Evolutionary conservation across 202 grass and related monocot genomes (phyloP).

Genomic region (Setaria italica): DNA sequence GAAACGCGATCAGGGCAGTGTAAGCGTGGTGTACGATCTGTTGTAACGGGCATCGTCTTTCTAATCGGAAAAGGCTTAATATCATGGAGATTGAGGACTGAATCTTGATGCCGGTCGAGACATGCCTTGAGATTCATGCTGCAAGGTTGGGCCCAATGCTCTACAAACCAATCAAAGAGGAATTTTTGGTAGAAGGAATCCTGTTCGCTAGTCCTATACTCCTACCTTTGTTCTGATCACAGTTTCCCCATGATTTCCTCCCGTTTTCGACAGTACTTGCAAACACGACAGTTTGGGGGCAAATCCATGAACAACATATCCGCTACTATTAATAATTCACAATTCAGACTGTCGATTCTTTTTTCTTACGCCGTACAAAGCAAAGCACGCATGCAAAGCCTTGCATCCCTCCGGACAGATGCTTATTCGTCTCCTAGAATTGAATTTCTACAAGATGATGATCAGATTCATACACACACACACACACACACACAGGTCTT

Average conservation of each 20-base stretch:
- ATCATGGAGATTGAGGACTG: background rate
- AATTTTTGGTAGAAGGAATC: background rate
- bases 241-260: background rate
- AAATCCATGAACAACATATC: background rate
- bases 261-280: no score
- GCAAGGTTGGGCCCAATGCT: background rate
- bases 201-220: background rate
- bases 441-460: constrained; percentile 45
- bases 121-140: background rate
- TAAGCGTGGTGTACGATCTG: background rate
- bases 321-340: constrained; percentile 30
- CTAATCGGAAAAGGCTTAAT: background rate
- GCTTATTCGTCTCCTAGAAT: constrained; percentile 53
- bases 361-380: constrained; percentile 33
- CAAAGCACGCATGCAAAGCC: constrained; percentile 45
- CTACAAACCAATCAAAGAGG: background rate
- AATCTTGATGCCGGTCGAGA: background rate
- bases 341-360: constrained; percentile 22
- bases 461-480: background rate
- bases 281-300: background rate
- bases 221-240: background rate
- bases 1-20: background rate
- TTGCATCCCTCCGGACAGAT: constrained; percentile 43
- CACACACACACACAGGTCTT: background rate
- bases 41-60: background rate